Conservation (phyloP, 352 stramenopile species). For the Saprolegnia diclina region DNA sequence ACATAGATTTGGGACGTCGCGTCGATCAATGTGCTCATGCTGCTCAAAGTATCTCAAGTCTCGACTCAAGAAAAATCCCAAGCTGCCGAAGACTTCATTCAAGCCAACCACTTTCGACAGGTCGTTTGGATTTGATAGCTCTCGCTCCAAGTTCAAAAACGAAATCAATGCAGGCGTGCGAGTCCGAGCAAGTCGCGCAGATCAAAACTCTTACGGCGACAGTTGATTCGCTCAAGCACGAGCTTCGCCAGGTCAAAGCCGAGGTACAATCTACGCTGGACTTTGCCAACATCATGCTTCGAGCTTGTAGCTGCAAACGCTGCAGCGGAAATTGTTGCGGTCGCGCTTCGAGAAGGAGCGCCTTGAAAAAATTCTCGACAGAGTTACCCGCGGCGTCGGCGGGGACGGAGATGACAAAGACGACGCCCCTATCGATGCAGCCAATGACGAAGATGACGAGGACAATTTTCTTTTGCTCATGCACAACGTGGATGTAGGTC, state of each 20-base stretch:
- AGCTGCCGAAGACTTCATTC: slow-evolving; percentile 14
- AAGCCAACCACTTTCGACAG: slow-evolving; percentile 16
- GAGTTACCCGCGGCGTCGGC: not conserved
- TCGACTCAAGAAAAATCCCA: slow-evolving; percentile 15
- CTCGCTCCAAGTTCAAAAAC: too few species aligned
- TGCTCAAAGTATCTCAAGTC: slow-evolving; percentile 24
- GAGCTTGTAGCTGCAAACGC: slow-evolving; percentile 21
- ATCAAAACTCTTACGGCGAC: not conserved
- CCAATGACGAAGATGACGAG: slow-evolving; percentile 22
- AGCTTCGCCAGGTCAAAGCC: slow-evolving; percentile 23
- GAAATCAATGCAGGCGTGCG: slow-evolving; percentile 4
- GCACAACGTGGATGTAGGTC: slow-evolving; percentile 6
- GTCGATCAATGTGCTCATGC: slow-evolving; percentile 27
- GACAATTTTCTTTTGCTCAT: slow-evolving; percentile 6
- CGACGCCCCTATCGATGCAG: not conserved
- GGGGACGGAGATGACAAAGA: not conserved
- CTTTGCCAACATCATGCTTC: not conserved
- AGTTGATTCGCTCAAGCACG: slow-evolving; percentile 9
- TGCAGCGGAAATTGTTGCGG: slow-evolving; percentile 10
- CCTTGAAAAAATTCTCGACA: slow-evolving; percentile 19
- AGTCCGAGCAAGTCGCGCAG: slow-evolving; percentile 8
- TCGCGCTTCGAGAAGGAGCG: slow-evolving; percentile 23
- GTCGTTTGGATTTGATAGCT: not conserved
- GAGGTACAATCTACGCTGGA: slow-evolving; percentile 11
- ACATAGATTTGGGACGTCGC: slow-evolving; percentile 25